Evolutionary conservation across 306 rosid genomes (phyloP), one percentile per base, ranked within the genome.

Genomic region (Chamaecrista fasciculata): DNA sequence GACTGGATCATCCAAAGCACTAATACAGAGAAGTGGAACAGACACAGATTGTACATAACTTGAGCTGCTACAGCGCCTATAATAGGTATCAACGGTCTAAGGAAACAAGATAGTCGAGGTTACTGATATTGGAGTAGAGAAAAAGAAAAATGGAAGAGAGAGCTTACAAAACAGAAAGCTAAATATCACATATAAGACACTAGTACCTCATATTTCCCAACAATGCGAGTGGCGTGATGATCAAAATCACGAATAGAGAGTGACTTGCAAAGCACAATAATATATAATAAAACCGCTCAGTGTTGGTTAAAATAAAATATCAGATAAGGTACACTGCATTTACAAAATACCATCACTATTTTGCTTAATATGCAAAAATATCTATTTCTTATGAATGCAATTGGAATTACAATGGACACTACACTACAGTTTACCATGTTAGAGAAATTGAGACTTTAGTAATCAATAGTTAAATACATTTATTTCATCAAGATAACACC

Each of bases 1-100:
- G 62, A 94, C 73, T 40, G 99, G 99, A 82, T 94, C 99, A 78
- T 94, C 97, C 84, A 91, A 85, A 72, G 96, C 95, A 90, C 81
- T 88, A 71, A 94, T 79, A 76, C 97, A 94, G 64, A 94, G 97
- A 67, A 94, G 90, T 0, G 99, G 99, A 62, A 94, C 79, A 2
- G 95, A 85, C 29, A 94, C 97, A 72, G 87, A 91, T 79, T 79
- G 88, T 67, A 94, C 89, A 46, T 81, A 88, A 71, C 59, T 68
- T 74, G 96, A 60, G 79, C 96, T 90, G 83, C 91, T 88, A 69
- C 87, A 79, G 74, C 76, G 88, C 78, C 98, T 88, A 84, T 94
- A 94, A 80, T 79, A 94, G 16, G 97, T 87, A 79, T 94, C 99
- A 16, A 94, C 97, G 18, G 92, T 94, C 97, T 91, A 85, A 73